Base-by-base conservation (phyloP, 345 rosid genomes). In the Eucalyptus dawsonii region DNA sequence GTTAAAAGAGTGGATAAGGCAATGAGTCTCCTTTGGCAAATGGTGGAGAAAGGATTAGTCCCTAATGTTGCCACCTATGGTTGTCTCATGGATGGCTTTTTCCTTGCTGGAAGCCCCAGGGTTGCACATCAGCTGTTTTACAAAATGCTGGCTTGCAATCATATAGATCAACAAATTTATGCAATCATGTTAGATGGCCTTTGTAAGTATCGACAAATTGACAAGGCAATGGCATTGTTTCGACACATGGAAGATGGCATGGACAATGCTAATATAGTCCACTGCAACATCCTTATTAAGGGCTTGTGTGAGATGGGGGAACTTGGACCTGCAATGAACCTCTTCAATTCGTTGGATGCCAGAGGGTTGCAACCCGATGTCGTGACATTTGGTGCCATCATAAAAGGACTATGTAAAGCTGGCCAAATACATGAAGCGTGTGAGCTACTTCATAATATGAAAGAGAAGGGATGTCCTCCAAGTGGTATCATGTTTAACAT, bases 151-250 rank as follows among this genome's bases (percentile, higher is more conserved):
- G 86, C 67, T 67, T 29, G 67, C 62, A 80, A 56, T 22, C 51
- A 24, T 86, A 67, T 65, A 45, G 4, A 62, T 53, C 37, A 2
- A 51, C 86, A 14, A 86, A 49, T 81, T 80, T 88, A 16, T 58
- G 51, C 60, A 34, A 44, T 86, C 45, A 76, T 90, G 81, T 69
- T 88, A 88, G 49, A 88, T 72, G 89, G 89, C 50, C 54, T 88
- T 87, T 88, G 91, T 44, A 88, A 88, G 72, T 17, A 45, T 44
- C 69, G 29, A 58, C 53, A 76, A 37, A 11, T 90, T 2, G 40
- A 86, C 11, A 51, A 50, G 86, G 91, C 91, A 45, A n/a, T 88
- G 86, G 25, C 67, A 11, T 37, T 47, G 50, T 47, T 47, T 47
- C 50, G 50, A 47, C 50, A 47, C 0, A 47, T 47, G 50, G 50